These are phyloP conservation scores for Acacia crassicarpa DNA, from an alignment of 306 rosid genomes.

Conservation along the genomic window DNA sequence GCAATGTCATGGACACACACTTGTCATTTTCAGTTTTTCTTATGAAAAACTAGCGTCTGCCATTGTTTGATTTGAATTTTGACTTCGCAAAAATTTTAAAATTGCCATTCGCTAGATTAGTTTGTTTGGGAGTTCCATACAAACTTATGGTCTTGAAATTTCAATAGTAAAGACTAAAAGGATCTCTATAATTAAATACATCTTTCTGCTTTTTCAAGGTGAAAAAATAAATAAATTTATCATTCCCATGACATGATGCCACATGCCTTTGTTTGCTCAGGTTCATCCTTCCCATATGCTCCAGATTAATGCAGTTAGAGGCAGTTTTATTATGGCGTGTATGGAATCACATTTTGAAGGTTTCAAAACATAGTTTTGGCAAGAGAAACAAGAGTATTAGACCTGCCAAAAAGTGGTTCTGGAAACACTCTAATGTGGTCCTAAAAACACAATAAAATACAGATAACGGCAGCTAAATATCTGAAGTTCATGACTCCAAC, in stretches of 20 bases:
- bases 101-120: not conserved
- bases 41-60: not conserved
- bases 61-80: not conserved
- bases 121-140: not conserved
- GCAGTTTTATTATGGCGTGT: not conserved
- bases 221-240: not conserved
- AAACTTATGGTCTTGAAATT: not conserved
- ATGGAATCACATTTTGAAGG: not conserved
- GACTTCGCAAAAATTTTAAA: not conserved
- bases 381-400: not conserved
- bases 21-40: not conserved
- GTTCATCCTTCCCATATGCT: conserved; percentile 9
- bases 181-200: not conserved
- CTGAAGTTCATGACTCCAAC: not conserved
- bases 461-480: not conserved
- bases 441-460: not conserved
- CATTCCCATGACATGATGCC: conserved; percentile 5
- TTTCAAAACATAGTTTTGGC: not conserved
- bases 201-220: not conserved
- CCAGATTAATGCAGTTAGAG: not conserved
- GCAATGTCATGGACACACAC: not conserved
- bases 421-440: not conserved
- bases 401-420: not conserved
- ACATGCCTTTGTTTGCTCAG: conserved; percentile 10
- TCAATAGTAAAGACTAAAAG: not conserved